Conservation (phyloP, 352 stramenopile genomes). For the Phytopythium sindhum region DNA sequence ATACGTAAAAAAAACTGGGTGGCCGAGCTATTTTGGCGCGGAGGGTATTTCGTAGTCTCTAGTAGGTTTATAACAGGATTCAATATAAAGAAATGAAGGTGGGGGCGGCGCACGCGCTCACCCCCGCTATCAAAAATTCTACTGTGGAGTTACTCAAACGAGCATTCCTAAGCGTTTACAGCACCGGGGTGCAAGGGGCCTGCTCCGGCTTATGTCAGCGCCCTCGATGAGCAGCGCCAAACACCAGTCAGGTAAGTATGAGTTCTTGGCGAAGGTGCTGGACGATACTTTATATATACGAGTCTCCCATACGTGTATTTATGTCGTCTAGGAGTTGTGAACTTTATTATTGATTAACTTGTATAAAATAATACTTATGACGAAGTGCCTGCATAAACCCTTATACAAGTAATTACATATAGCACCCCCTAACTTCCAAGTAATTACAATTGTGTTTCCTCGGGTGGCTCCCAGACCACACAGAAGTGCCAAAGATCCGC, state of each 20-base stretch:
- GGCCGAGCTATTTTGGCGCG: no score
- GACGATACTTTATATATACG: neutral
- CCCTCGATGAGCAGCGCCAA: slow-evolving; percentile 76
- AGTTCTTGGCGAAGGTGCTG: slow-evolving; percentile 1
- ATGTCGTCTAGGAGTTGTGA: neutral
- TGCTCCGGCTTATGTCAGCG: slow-evolving; percentile 87
- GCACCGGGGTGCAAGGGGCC: slow-evolving; percentile 81
- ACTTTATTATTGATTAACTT: neutral
- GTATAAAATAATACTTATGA: neutral
- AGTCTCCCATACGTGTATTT: slow-evolving; percentile 1
- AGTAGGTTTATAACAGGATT: no score
- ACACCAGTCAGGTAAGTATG: slow-evolving; percentile 88
- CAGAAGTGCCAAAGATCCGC: neutral
- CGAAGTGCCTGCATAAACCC: no score
- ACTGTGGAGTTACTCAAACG: slow-evolving; percentile 81
- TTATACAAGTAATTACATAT: neutral
- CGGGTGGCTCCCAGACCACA: slow-evolving; percentile 3
- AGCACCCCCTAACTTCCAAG: neutral
- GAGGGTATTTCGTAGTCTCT: no score
- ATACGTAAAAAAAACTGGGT: no score
- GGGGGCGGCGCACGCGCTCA: slow-evolving; percentile 65
- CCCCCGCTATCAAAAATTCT: slow-evolving; percentile 80
- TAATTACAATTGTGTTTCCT: neutral
- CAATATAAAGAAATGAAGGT: slow-evolving; percentile 14
- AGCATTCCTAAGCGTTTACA: slow-evolving; percentile 86